Evolutionary conservation across 106 monocot species (phyloP).

Genomic region (Dioscorea dumetorum): DNA sequence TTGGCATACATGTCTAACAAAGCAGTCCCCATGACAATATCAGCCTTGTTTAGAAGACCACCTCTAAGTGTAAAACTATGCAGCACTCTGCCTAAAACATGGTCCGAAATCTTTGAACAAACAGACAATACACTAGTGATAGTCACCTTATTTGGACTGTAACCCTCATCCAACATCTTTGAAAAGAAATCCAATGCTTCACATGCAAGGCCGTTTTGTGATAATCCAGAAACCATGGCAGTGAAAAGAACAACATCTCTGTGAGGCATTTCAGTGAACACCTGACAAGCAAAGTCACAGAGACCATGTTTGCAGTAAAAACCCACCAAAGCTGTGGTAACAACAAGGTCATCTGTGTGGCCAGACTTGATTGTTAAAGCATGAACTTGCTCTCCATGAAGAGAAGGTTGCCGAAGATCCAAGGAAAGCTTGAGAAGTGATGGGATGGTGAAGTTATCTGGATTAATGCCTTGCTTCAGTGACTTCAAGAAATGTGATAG

Average conservation of each 20-base stretch:
- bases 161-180: conserved; percentile 20
- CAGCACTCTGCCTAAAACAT: conserved; percentile 18
- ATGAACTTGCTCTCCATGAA: conserved; percentile 29
- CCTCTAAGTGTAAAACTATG: conserved; percentile 23
- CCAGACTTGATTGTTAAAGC: conserved; percentile 25
- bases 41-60: conserved; percentile 13
- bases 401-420: conserved; percentile 12
- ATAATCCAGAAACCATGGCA: conserved; percentile 29
- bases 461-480: conserved; percentile 12
- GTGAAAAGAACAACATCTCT: conserved; percentile 43
- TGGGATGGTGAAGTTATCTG: conserved; percentile 38
- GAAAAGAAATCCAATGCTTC: conserved; percentile 28
- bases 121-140: conserved; percentile 19
- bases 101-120: conserved; percentile 14
- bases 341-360: conserved; percentile 16
- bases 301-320: conserved; percentile 19
- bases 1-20: conserved; percentile 36
- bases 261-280: conserved; percentile 23
- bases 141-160: conserved; percentile 22
- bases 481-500: conserved; percentile 21
- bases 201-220: conserved; percentile 6
- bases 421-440: conserved; percentile 32
- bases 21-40: conserved; percentile 28
- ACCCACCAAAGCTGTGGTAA: conserved; percentile 23
- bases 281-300: background rate